These are phyloP conservation scores for Cicer arietinum DNA, from an alignment of 306 rosid genomes.

Conservation along the genomic window DNA sequence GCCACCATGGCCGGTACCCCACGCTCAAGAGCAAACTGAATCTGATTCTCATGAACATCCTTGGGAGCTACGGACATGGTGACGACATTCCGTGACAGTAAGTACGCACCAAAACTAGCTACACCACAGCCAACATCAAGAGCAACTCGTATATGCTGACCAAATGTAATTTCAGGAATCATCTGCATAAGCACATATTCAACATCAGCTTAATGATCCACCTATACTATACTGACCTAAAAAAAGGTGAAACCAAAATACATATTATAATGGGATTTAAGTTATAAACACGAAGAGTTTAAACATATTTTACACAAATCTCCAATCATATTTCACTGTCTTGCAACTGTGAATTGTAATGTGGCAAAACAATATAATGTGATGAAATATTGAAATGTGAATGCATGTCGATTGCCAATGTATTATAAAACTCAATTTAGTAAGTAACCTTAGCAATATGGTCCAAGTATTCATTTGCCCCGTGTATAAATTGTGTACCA, in stretches of 20 bases:
- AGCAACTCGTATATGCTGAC: conserved; percentile 73
- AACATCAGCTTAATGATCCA: conserved; percentile 44
- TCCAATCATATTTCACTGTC: background rate
- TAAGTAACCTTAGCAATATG: conserved; percentile 73
- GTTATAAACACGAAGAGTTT: background rate
- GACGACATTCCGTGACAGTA: conserved; percentile 75
- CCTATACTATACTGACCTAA: conserved; percentile 28
- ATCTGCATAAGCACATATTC: conserved; percentile 55
- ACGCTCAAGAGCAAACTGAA: conserved; percentile 98
- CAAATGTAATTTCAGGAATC: conserved; percentile 87
- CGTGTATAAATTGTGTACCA: conserved; percentile 96
- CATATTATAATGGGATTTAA: background rate
- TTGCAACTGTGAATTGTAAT: background rate
- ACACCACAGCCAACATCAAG: conserved; percentile 97
- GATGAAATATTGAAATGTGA: background rate
- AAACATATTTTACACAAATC: background rate
- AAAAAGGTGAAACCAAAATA: conserved; percentile 18
- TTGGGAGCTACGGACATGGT: conserved; percentile 94
- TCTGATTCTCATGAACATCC: conserved; percentile 97
- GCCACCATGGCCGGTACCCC: conserved; percentile 96
- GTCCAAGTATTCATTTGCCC: conserved; percentile 89
- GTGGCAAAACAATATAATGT: background rate
- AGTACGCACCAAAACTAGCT: conserved; percentile 94
- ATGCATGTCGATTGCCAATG: background rate
- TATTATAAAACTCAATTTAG: background rate